These are phyloP conservation scores for Gnetum montanum DNA, from an alignment of 75 land plant species.

Conservation along the genomic window DNA sequence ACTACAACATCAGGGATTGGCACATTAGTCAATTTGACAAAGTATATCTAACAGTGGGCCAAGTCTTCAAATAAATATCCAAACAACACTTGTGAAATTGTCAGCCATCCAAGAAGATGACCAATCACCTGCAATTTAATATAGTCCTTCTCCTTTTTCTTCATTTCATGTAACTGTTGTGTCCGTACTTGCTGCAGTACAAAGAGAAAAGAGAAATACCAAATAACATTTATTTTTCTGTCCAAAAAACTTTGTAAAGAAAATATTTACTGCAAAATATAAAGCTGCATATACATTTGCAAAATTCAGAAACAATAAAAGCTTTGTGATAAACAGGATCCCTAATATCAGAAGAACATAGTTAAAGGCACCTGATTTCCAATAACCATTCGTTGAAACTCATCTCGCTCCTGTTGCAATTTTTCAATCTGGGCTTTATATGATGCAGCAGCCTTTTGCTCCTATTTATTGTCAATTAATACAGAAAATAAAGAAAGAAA, in stretches of 20 bases:
- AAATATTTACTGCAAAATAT: not conserved
- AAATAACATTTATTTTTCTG: no score
- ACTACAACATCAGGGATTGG: no score
- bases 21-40: no score
- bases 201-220: constrained; percentile 3
- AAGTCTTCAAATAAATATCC: no score
- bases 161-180: constrained; percentile 96
- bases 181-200: constrained; percentile 73
- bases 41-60: no score
- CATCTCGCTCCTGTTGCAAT: constrained; percentile 93
- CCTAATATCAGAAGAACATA: no score
- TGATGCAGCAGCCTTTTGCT: constrained; percentile 80
- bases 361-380: constrained; percentile 99
- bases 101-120: no score
- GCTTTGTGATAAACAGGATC: no score
- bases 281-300: no score
- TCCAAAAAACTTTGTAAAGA: no score
- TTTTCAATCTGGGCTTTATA: constrained; percentile 89
- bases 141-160: constrained; percentile 96
- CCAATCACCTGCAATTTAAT: constrained; percentile 81
- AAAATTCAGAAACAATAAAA: no score
- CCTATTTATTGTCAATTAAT: constrained; percentile 32
- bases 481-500: not conserved
- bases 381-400: constrained; percentile 93
- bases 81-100: no score